A percentile compares a stretch with the other conserved stretches of the same genome.
Conservation (phyloP, 129 eudicot genomes). For the Centrapalus pauciflorus region DNA sequence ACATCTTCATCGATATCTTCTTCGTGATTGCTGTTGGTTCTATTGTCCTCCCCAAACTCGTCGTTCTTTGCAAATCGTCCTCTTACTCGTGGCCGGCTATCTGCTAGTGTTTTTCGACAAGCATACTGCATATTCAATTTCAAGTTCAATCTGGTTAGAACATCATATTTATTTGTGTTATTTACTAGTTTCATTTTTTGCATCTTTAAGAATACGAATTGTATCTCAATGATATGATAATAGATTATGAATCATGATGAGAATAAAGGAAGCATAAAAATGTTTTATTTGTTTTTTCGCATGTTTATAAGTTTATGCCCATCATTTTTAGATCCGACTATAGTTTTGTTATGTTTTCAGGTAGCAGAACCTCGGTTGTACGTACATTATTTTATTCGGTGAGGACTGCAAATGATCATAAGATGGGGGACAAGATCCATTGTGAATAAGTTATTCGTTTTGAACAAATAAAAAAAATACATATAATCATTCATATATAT, state of each 20-base stretch:
- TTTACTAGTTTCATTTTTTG: background rate
- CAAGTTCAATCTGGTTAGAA: background rate
- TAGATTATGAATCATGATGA: background rate
- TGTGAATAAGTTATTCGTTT: too few relatives aligned
- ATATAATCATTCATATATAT: too few relatives aligned
- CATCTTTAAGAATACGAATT: background rate
- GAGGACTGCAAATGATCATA: background rate
- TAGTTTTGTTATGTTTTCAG: background rate
- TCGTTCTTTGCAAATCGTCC: conserved; percentile 83
- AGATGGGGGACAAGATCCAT: too few relatives aligned
- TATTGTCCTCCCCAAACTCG: conserved; percentile 47
- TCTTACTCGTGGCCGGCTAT: conserved; percentile 79
- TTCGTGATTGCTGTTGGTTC: conserved; percentile 36
- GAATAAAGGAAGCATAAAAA: too few relatives aligned
- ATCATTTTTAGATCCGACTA: background rate
- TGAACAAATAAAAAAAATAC: too few relatives aligned
- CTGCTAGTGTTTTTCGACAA: conserved; percentile 83
- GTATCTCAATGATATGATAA: too few relatives aligned
- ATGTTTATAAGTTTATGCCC: background rate
- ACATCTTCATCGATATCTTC: conserved; percentile 53
- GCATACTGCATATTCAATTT: conserved; percentile 48
- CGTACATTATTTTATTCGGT: background rate
- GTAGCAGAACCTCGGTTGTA: background rate
- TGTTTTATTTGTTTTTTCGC: background rate
- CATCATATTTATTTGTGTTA: background rate